phyloP scores from a whole-genome alignment of 2,329 filamentous ascomycete species.

The Botrytis cinerea region DNA sequence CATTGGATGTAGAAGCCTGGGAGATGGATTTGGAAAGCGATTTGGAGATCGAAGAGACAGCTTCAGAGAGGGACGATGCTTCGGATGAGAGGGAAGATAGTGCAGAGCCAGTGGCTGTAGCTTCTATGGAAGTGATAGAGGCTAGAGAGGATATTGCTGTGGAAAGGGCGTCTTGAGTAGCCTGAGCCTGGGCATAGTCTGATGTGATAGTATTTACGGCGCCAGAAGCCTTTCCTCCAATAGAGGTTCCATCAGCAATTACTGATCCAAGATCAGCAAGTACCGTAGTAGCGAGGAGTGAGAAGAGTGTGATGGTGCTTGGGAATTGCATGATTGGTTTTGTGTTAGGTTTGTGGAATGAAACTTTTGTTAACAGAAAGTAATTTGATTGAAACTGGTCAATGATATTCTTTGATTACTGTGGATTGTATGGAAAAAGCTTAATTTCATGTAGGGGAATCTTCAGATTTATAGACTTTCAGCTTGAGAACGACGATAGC shows the following conservation, averaged over 20 bases:
- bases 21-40: neutral
- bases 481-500: neutral
- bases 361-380: neutral
- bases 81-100: constrained; percentile 8
- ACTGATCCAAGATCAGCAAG: constrained; percentile 6
- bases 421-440: neutral
- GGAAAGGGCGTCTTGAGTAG: constrained; percentile 7
- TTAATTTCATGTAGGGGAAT: too few species aligned
- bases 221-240: neutral
- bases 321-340: constrained; percentile 3
- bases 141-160: constrained; percentile 12
- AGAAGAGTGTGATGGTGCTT: constrained; percentile 8
- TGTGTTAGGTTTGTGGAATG: too few species aligned
- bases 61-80: constrained; percentile 3
- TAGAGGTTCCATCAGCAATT: neutral
- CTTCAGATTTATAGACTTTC: neutral
- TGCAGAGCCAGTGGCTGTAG: constrained; percentile 7
- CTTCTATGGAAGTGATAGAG: neutral
- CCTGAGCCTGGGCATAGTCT: neutral
- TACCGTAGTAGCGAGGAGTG: neutral
- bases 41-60: constrained; percentile 4
- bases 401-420: too few species aligned
- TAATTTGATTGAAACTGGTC: neutral
- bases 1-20: neutral
- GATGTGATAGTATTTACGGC: constrained; percentile 1